phyloP scores from a whole-genome alignment of 805 yeast species.

The Saturnispora silvae region DNA sequence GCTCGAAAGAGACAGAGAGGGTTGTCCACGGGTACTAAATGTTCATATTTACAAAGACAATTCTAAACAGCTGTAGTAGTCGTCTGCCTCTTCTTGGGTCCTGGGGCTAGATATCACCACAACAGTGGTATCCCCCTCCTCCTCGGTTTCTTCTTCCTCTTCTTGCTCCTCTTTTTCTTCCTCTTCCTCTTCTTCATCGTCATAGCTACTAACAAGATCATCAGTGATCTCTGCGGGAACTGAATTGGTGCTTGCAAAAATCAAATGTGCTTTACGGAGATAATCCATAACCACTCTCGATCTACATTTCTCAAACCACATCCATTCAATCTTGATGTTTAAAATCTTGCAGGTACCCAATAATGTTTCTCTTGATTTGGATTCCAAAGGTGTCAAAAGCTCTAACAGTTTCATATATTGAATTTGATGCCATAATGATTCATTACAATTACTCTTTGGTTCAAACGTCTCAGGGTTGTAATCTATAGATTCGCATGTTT shows the following conservation, averaged over 20 bases:
- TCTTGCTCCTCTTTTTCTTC: background rate
- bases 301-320: constrained; percentile 38
- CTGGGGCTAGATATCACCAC: background rate
- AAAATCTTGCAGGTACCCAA: constrained; percentile 35
- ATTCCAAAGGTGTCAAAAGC: constrained; percentile 43
- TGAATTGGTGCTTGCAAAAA: constrained; percentile 12
- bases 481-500: constrained; percentile 25
- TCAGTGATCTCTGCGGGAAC: background rate
- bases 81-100: constrained; percentile 3
- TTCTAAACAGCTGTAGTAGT: constrained; percentile 3
- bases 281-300: constrained; percentile 1
- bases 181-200: background rate
- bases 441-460: constrained; percentile 1
- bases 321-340: constrained; percentile 45
- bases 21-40: constrained; percentile 80
- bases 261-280: constrained; percentile 24
- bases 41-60: constrained; percentile 29
- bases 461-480: background rate
- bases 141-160: background rate
- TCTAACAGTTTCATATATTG: constrained; percentile 30
- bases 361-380: constrained; percentile 41
- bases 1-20: constrained; percentile 75
- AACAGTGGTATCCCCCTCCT: background rate
- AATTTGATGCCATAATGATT: constrained; percentile 29
- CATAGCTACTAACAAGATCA: background rate